Evolutionary conservation across 192 early-diverging fungal species (phyloP).

Genomic region (Piromyces finnis): DNA sequence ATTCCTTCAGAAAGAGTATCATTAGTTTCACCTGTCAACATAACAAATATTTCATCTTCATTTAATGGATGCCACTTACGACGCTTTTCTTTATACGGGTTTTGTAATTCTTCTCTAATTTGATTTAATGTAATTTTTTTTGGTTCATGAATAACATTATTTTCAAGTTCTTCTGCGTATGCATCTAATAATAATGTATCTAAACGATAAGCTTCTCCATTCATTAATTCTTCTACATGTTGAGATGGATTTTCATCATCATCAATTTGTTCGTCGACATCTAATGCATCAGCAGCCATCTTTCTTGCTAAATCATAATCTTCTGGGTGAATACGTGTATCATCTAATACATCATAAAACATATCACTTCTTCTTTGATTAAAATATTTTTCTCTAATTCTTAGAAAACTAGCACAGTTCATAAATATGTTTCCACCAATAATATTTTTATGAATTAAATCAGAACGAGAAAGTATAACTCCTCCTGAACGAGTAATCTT

Average conservation of each 20-base stretch:
- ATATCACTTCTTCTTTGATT: slow-evolving; percentile 11
- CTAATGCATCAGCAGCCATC: slow-evolving; percentile 89
- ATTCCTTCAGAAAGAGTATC: neutral
- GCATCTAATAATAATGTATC: slow-evolving; percentile 76
- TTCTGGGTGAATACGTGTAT: slow-evolving; percentile 86
- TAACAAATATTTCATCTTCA: neutral
- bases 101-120: neutral
- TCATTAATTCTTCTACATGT: slow-evolving; percentile 64
- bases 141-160: slow-evolving; percentile 41
- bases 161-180: slow-evolving; percentile 69
- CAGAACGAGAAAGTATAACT: slow-evolving; percentile 42
- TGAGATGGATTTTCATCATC: slow-evolving; percentile 51
- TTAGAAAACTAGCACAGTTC: slow-evolving; percentile 84
- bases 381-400: slow-evolving; percentile 43
- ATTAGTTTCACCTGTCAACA: neutral
- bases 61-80: neutral
- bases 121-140: slow-evolving; percentile 38
- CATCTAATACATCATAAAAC: slow-evolving; percentile 63
- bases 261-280: slow-evolving; percentile 48
- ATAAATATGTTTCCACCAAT: slow-evolving; percentile 62
- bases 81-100: neutral
- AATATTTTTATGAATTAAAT: slow-evolving; percentile 46
- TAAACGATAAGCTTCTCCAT: slow-evolving; percentile 46
- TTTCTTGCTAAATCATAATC: slow-evolving; percentile 90
- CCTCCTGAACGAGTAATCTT: slow-evolving; percentile 17